Conservation (phyloP, 176 grass and related monocot genomes). For the Microstegium vimineum region DNA sequence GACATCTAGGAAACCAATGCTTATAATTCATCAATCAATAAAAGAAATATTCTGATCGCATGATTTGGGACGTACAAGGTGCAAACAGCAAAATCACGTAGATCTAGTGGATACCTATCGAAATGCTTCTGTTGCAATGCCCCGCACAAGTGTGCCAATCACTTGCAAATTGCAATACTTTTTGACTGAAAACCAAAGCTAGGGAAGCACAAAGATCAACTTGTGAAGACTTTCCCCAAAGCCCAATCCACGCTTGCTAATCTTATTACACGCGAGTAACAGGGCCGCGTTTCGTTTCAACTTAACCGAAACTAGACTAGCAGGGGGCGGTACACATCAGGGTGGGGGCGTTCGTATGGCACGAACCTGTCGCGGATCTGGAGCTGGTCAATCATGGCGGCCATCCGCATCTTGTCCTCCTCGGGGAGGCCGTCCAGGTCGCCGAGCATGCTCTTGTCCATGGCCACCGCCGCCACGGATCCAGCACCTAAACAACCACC, state of each 20-base stretch:
- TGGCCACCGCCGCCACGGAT: conserved; percentile 18
- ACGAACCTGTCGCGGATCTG: conserved; percentile 89
- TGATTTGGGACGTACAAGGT: background rate
- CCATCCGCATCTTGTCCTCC: conserved; percentile 90
- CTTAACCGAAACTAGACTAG: background rate
- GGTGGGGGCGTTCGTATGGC: background rate
- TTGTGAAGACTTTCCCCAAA: too few relatives aligned
- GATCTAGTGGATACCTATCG: background rate
- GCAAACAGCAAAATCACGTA: background rate
- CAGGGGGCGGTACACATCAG: background rate
- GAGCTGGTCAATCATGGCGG: conserved; percentile 85
- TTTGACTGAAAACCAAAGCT: background rate
- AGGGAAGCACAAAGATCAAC: too few relatives aligned
- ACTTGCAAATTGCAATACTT: background rate
- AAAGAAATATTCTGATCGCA: background rate
- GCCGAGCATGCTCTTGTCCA: conserved; percentile 95
- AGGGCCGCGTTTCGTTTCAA: background rate
- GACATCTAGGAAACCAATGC: background rate
- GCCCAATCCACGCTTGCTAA: background rate
- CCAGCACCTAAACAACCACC: background rate
- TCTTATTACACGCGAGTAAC: background rate
- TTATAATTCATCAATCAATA: background rate
- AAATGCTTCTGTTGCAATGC: background rate
- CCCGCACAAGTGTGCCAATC: background rate
- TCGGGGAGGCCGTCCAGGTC: conserved; percentile 83